Percentiles rank a stretch among this genome's conserved stretches.
Conservation (phyloP, 2,329 filamentous ascomycete species). For the Incumbomyces lentus region DNA sequence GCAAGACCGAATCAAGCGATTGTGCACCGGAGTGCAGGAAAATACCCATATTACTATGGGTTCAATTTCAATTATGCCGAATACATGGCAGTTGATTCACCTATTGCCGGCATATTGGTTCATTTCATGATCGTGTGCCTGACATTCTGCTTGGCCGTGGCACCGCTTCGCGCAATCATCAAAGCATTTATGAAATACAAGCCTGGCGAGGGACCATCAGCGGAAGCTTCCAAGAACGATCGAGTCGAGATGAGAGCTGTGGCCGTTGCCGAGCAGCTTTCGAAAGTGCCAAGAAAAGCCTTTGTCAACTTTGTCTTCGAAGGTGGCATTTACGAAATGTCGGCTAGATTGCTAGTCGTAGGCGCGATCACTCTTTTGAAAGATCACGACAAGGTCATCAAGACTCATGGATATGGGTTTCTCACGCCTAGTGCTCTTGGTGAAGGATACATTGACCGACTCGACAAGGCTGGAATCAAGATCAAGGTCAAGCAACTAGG, state of each 20-base stretch:
- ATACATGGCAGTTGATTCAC: slow-evolving; percentile 43
- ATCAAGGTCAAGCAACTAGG: slow-evolving; percentile 19
- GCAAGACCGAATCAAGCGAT: slow-evolving; percentile 45
- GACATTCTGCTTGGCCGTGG: slow-evolving; percentile 37
- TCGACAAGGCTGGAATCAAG: slow-evolving; percentile 28
- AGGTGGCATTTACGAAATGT: slow-evolving; percentile 35
- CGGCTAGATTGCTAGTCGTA: slow-evolving; percentile 34
- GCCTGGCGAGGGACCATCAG: slow-evolving; percentile 41
- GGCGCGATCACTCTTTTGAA: slow-evolving; percentile 36
- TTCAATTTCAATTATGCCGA: slow-evolving; percentile 48
- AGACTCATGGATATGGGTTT: slow-evolving; percentile 35
- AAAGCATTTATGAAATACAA: slow-evolving; percentile 35
- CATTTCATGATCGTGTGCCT: slow-evolving; percentile 35
- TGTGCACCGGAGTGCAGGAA: slow-evolving; percentile 50
- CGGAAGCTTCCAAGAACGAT: slow-evolving; percentile 32
- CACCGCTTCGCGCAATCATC: slow-evolving; percentile 44
- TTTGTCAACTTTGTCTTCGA: slow-evolving; percentile 33
- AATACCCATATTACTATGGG: slow-evolving; percentile 49
- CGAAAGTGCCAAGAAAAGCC: slow-evolving; percentile 28
- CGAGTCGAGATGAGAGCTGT: slow-evolving; percentile 35
- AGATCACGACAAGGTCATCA: slow-evolving; percentile 29
- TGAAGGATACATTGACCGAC: slow-evolving; percentile 35
- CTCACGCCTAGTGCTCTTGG: slow-evolving; percentile 40
- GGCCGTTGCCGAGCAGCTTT: slow-evolving; percentile 32
- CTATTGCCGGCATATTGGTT: slow-evolving; percentile 37